Evolutionary conservation across 768 basidiomycete species (phyloP).

Genomic region (Tremella yokohamensis): DNA sequence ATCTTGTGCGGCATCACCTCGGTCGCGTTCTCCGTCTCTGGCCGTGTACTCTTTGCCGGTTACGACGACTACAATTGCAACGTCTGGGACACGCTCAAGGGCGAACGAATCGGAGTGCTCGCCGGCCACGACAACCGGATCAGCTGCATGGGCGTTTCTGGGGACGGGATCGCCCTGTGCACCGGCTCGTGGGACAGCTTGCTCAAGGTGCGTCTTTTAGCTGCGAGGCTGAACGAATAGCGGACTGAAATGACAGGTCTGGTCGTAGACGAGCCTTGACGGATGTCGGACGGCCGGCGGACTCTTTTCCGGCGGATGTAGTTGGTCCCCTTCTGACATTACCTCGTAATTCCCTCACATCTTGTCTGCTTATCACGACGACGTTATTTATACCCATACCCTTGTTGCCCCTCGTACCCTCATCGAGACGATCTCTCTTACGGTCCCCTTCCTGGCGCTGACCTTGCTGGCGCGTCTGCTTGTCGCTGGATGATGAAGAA

Average conservation of each 20-base stretch:
- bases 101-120: conserved; percentile 93
- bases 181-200: conserved; percentile 98
- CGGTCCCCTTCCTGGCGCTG: too few species aligned
- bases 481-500: too few species aligned
- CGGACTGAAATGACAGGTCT: conserved; percentile 11
- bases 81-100: conserved; percentile 98
- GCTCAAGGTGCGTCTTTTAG: conserved; percentile 67
- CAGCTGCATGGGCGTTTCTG: conserved; percentile 89
- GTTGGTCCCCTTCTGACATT: too few species aligned
- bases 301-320: neutral
- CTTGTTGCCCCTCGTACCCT: too few species aligned
- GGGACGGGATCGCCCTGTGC: conserved; percentile 97
- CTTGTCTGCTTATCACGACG: too few species aligned
- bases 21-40: conserved; percentile 96
- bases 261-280: conserved; percentile 11
- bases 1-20: conserved; percentile 98
- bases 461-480: too few species aligned
- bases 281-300: neutral
- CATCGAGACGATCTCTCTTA: too few species aligned
- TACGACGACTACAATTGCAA: conserved; percentile 99
- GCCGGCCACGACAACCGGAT: conserved; percentile 98
- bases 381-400: too few species aligned
- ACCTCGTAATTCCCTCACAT: too few species aligned
- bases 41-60: conserved; percentile 93
- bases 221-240: neutral